Evolutionary conservation across 2,329 filamentous ascomycete species (phyloP).

Genomic region (Fusarium sp.): DNA sequence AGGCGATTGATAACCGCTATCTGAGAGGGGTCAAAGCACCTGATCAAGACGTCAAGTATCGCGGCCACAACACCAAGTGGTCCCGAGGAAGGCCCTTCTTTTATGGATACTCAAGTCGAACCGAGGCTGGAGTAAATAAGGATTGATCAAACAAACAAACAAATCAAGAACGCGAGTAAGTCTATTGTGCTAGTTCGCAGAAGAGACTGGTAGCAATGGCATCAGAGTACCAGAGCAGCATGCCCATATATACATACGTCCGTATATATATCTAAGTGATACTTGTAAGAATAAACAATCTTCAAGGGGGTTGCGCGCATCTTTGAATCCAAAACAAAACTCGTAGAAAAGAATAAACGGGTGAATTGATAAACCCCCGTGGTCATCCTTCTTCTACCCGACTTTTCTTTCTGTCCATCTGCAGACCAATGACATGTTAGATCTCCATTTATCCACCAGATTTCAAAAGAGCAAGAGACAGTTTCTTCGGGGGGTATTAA

Average conservation of each 20-base stretch:
- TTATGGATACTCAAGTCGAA: neutral
- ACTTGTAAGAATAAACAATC: conserved; percentile 12
- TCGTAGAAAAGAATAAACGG: conserved; percentile 1
- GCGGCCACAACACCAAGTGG: neutral
- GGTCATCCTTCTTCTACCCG: conserved; percentile 17
- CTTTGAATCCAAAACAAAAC: conserved; percentile 13
- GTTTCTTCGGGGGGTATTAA: conserved; percentile 17
- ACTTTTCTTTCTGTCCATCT: conserved; percentile 27
- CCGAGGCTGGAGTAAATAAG: neutral
- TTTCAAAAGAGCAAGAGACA: conserved; percentile 30
- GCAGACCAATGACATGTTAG: neutral
- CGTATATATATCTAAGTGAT: conserved; percentile 8
- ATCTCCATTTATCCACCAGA: conserved; percentile 18
- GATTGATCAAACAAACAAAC: conserved; percentile 5
- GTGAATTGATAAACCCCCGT: conserved; percentile 19
- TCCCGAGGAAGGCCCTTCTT: conserved; percentile 22
- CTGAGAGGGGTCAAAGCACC: conserved; percentile 12
- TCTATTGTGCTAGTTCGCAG: conserved; percentile 27
- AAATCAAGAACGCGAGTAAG: conserved; percentile 20
- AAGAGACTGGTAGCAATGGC: conserved; percentile 13
- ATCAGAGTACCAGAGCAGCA: conserved; percentile 1
- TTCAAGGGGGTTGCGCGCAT: conserved; percentile 12
- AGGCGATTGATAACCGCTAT: conserved; percentile 1
- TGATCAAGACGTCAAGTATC: conserved; percentile 7
- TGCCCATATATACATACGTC: conserved; percentile 10